Evolutionary conservation across 1,284 basidiomycete species (phyloP).

Genomic region (Melanopsichium pennsylvanicum): DNA sequence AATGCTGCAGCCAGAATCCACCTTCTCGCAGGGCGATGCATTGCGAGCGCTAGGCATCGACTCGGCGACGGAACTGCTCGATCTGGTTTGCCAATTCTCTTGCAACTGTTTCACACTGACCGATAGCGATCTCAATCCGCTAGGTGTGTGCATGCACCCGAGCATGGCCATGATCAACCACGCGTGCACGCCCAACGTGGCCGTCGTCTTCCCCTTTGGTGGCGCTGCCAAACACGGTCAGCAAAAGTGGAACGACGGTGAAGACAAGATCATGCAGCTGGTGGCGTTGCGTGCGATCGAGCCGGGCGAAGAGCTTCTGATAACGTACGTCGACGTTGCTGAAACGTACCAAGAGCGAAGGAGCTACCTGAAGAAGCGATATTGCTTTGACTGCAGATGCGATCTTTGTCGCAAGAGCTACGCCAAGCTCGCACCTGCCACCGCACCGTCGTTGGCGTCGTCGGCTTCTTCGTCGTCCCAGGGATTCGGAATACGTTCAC

Average conservation of each 20-base stretch:
- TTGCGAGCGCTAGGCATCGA: constrained; percentile 36
- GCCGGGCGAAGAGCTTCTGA: constrained; percentile 68
- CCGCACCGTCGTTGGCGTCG: constrained; percentile 16
- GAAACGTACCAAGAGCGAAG: constrained; percentile 72
- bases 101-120: constrained; percentile 88
- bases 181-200: constrained; percentile 87
- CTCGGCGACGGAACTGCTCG: constrained; percentile 37
- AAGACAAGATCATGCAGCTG: constrained; percentile 70
- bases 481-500: constrained; percentile 13
- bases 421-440: constrained; percentile 18
- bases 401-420: constrained; percentile 69
- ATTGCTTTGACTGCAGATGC: constrained; percentile 82
- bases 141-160: constrained; percentile 83
- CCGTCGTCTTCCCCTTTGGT: constrained; percentile 80
- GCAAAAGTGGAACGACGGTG: constrained; percentile 18
- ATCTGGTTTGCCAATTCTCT: constrained; percentile 73
- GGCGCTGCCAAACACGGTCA: constrained; percentile 60
- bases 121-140: constrained; percentile 69
- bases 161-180: constrained; percentile 85
- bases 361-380: constrained; percentile 76
- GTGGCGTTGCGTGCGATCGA: constrained; percentile 64
- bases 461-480: constrained; percentile 24
- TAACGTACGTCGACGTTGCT: constrained; percentile 85
- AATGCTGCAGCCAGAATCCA: constrained; percentile 27
- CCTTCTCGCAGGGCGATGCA: constrained; percentile 31